phyloP scores from a whole-genome alignment of 2,329 filamentous ascomycete species.

The Xylariaceae sp. region DNA sequence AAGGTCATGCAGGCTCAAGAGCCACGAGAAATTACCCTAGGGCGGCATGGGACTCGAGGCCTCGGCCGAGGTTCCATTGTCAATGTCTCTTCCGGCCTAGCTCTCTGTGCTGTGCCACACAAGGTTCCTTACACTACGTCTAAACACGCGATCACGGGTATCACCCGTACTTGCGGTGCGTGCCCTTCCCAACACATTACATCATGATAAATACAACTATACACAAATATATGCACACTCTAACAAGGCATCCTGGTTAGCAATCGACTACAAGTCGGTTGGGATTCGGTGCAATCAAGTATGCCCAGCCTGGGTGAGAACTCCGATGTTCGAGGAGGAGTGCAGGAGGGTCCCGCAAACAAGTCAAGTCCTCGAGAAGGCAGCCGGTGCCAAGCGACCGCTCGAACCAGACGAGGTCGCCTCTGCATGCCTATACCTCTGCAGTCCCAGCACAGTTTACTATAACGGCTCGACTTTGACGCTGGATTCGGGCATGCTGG shows the following conservation, averaged over 20 bases:
- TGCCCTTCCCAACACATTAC: not conserved
- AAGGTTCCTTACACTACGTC: constrained; percentile 30
- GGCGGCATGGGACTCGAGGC: constrained; percentile 21
- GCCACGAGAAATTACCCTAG: constrained; percentile 9
- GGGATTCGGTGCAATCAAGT: constrained; percentile 27
- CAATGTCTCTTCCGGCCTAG: constrained; percentile 33
- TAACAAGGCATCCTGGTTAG: constrained; percentile 3
- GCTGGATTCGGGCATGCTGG: constrained; percentile 20
- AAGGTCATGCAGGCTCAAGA: constrained; percentile 27
- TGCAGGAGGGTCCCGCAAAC: constrained; percentile 16
- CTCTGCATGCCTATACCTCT: constrained; percentile 27
- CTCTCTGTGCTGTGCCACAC: constrained; percentile 20
- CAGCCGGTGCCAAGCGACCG: constrained; percentile 18
- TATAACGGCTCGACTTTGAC: constrained; percentile 21
- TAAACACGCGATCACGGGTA: constrained; percentile 32
- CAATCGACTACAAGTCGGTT: constrained; percentile 20
- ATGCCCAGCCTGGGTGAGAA: constrained; percentile 22
- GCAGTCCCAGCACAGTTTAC: constrained; percentile 19
- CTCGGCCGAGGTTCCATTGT: constrained; percentile 36
- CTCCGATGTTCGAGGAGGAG: constrained; percentile 27
- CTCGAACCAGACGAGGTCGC: constrained; percentile 29
- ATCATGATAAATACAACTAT: not conserved
- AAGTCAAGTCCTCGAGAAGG: constrained; percentile 7
- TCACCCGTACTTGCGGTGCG: constrained; percentile 26
- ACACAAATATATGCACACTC: not conserved